phyloP scores from a whole-genome alignment of 2,329 filamentous ascomycete species.

The Sclerotinia subarctica region DNA sequence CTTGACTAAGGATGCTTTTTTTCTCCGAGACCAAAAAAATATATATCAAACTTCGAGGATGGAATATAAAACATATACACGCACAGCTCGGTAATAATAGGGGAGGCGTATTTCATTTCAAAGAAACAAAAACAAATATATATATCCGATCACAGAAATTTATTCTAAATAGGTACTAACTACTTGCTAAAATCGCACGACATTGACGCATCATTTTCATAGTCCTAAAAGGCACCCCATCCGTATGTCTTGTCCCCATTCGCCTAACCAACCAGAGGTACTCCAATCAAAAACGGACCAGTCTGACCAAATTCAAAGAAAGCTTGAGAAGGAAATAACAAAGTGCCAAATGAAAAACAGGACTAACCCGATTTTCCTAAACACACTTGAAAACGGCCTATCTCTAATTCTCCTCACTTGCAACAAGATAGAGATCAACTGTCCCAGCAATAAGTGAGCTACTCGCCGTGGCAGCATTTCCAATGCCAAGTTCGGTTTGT shows the following conservation, averaged over 20 bases:
- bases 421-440: constrained; percentile 3
- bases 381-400: background rate
- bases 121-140: background rate
- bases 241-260: background rate
- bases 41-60: too few relatives aligned
- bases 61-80: too few relatives aligned
- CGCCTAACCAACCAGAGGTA: background rate
- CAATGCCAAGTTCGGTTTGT: constrained; percentile 1
- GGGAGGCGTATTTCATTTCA: background rate
- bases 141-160: background rate
- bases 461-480: constrained; percentile 1
- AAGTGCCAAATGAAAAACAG: background rate
- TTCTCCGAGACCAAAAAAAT: too few relatives aligned
- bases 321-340: background rate
- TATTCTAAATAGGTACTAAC: background rate
- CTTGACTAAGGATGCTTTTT: too few relatives aligned
- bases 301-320: background rate
- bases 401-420: background rate
- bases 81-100: background rate
- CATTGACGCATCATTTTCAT: background rate
- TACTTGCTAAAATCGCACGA: background rate
- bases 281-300: background rate
- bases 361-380: background rate
- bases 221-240: background rate
- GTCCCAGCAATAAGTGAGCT: background rate